Evolutionary conservation across 2,329 filamentous ascomycete species (phyloP).

Genomic region (Cladosporium sp.): DNA sequence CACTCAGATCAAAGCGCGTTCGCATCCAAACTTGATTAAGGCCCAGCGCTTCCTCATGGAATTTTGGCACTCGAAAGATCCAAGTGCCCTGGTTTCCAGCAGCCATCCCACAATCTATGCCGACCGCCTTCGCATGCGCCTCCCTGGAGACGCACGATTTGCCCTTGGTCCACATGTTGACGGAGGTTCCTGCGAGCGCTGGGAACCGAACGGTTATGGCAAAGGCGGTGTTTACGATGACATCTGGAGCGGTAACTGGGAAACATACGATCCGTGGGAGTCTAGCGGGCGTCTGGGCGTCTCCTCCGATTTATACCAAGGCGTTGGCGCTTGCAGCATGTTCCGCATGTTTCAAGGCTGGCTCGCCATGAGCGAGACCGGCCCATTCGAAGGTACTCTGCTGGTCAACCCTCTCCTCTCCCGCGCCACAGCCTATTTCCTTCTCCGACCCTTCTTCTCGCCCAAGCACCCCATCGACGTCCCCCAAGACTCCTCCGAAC

Average conservation of each 20-base stretch:
- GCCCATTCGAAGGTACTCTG: slow-evolving; percentile 70
- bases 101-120: slow-evolving; percentile 43
- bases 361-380: slow-evolving; percentile 70
- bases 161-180: slow-evolving; percentile 53
- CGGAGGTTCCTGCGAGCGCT: slow-evolving; percentile 46
- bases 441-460: slow-evolving; percentile 79
- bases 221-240: slow-evolving; percentile 61
- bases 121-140: slow-evolving; percentile 47
- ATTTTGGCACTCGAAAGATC: slow-evolving; percentile 43
- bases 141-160: slow-evolving; percentile 47
- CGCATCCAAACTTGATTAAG: slow-evolving; percentile 41
- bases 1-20: slow-evolving; percentile 41
- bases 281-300: slow-evolving; percentile 61
- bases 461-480: slow-evolving; percentile 33
- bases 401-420: slow-evolving; percentile 73
- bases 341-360: slow-evolving; percentile 89
- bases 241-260: slow-evolving; percentile 71
- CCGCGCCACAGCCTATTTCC: slow-evolving; percentile 69
- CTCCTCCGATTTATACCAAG: slow-evolving; percentile 69
- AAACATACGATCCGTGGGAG: slow-evolving; percentile 77
- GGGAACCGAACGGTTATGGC: slow-evolving; percentile 56
- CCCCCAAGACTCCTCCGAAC: slow-evolving; percentile 14
- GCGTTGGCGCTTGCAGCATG: slow-evolving; percentile 74
- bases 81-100: slow-evolving; percentile 38
- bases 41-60: slow-evolving; percentile 44